Evolutionary conservation across 345 rosid genomes (phyloP).

Genomic region (Atalantia buxifolia): DNA sequence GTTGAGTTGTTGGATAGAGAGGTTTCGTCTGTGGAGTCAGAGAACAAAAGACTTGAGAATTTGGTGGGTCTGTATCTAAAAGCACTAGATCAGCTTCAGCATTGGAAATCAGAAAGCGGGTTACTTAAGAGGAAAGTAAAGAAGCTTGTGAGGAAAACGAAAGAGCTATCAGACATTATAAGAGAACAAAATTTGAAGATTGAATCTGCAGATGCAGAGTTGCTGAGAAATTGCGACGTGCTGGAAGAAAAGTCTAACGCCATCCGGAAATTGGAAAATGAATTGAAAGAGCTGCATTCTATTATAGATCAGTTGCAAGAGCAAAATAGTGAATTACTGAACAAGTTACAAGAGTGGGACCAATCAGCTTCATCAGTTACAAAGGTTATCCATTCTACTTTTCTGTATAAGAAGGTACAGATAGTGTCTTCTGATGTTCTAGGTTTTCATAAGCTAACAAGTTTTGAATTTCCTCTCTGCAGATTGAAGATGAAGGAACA

Average conservation of each 20-base stretch:
- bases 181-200: slow-evolving; percentile 36
- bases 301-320: slow-evolving; percentile 27
- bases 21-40: slow-evolving; percentile 43
- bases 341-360: slow-evolving; percentile 24
- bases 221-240: slow-evolving; percentile 20
- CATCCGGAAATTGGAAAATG: slow-evolving; percentile 40
- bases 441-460: not conserved
- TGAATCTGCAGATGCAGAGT: slow-evolving; percentile 34
- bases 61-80: slow-evolving; percentile 35
- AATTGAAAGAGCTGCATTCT: slow-evolving; percentile 31
- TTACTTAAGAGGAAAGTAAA: slow-evolving; percentile 46
- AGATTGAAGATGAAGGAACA: slow-evolving; percentile 27
- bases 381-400: slow-evolving; percentile 33
- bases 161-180: slow-evolving; percentile 24
- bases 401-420: not conserved
- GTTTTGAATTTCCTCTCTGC: slow-evolving; percentile 8
- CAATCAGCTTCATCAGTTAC: slow-evolving; percentile 25
- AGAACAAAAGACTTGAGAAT: slow-evolving; percentile 34
- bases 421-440: not conserved
- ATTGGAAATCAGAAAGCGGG: slow-evolving; percentile 35
- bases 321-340: slow-evolving; percentile 36
- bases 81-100: slow-evolving; percentile 34
- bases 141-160: slow-evolving; percentile 44
- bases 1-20: slow-evolving; percentile 47
- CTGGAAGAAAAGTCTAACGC: slow-evolving; percentile 26